Percentiles rank a stretch among this genome's conserved stretches.
phyloP scores from a whole-genome alignment of 2,329 filamentous ascomycete genomes.

The Teratosphaeria gauchensis region DNA sequence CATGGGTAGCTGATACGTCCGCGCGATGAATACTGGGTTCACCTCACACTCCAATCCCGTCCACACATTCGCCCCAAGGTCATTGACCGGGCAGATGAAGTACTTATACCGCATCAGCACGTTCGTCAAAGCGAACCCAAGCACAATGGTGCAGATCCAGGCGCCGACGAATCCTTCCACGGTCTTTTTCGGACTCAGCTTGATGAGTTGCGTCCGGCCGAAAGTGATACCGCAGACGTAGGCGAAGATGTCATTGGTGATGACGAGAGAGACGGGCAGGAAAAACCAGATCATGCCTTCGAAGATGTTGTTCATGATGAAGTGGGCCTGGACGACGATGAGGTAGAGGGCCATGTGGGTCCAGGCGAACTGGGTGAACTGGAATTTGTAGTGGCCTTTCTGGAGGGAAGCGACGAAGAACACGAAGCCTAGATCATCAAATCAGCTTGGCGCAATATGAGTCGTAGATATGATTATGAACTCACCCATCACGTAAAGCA shows the following conservation, averaged over 20 bases:
- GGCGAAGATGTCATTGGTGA: conserved; percentile 97
- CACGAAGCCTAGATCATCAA: too few species aligned
- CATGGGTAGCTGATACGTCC: conserved; percentile 58
- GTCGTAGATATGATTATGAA: conserved; percentile 6
- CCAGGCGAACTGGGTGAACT: conserved; percentile 99
- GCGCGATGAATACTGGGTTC: conserved; percentile 82
- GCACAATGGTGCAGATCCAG: conserved; percentile 89
- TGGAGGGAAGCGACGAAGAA: conserved; percentile 95
- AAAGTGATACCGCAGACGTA: conserved; percentile 97
- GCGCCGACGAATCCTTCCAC: conserved; percentile 91
- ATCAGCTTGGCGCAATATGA: too few species aligned
- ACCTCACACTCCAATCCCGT: conserved; percentile 81
- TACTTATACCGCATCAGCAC: conserved; percentile 85
- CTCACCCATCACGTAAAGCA: conserved; percentile 92
- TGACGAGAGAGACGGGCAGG: conserved; percentile 84
- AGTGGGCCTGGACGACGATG: conserved; percentile 95
- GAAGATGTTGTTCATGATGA: conserved; percentile 99
- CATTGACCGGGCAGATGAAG: conserved; percentile 96
- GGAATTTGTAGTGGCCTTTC: conserved; percentile 93
- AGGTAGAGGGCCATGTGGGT: conserved; percentile 98
- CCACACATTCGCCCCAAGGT: conserved; percentile 87
- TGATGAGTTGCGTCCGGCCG: conserved; percentile 91
- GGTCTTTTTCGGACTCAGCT: conserved; percentile 97
- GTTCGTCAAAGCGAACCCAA: conserved; percentile 72
- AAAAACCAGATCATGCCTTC: conserved; percentile 99